phyloP scores from a whole-genome alignment of 495 filamentous ascomycete genomes.

The Evernia prunastri region DNA sequence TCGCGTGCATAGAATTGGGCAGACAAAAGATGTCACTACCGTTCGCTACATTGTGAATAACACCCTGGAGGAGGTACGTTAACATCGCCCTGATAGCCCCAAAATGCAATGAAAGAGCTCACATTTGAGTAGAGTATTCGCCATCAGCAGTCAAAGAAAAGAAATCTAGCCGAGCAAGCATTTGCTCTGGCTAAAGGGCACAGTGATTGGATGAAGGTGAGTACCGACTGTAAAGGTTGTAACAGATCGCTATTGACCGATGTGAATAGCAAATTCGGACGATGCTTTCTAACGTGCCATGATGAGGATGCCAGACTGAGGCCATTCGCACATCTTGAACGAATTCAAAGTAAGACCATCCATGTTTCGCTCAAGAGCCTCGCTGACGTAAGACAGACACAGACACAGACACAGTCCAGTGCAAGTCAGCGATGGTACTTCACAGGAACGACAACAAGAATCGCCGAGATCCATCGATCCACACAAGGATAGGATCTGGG shows the following conservation, averaged over 20 bases:
- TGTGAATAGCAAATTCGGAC: not conserved
- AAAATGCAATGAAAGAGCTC: not conserved
- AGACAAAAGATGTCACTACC: slow-evolving; percentile 27
- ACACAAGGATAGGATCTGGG: too few species aligned
- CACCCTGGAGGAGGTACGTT: slow-evolving; percentile 29
- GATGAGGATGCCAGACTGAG: not conserved
- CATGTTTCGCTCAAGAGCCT: not conserved
- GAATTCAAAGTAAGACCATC: not conserved
- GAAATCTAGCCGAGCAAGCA: slow-evolving; percentile 22
- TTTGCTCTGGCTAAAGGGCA: slow-evolving; percentile 11
- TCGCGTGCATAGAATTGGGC: slow-evolving; percentile 31
- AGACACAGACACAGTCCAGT: too few species aligned
- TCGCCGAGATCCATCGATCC: too few species aligned
- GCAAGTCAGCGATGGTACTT: too few species aligned
- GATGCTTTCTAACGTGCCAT: slow-evolving; percentile 12
- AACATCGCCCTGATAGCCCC: not conserved
- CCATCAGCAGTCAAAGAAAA: slow-evolving; percentile 18
- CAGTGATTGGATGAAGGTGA: slow-evolving; percentile 18
- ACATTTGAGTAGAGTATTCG: slow-evolving; percentile 11
- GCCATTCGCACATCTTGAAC: not conserved
- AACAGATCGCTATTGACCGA: not conserved
- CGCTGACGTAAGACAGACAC: too few species aligned
- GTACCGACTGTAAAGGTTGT: not conserved
- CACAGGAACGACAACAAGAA: too few species aligned
- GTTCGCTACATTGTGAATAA: slow-evolving; percentile 28